These are phyloP conservation scores for Penicillium sp. DNA, from an alignment of 2,329 filamentous ascomycete species.

Conservation along the genomic window DNA sequence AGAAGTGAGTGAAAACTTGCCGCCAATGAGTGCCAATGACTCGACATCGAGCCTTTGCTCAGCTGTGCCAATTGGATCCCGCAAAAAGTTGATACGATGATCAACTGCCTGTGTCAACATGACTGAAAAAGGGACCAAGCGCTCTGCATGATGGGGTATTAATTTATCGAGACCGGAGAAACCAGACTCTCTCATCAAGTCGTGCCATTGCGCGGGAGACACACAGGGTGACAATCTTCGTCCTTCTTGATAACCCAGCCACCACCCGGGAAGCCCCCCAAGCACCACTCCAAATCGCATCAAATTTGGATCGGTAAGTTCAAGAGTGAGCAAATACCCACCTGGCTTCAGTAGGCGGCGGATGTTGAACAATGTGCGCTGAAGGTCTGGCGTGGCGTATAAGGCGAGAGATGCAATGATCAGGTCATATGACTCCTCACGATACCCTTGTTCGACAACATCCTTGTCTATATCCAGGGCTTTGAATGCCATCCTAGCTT, in stretches of 20 bases:
- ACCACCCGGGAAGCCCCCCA: conserved; percentile 46
- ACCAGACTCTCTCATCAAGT: conserved; percentile 37
- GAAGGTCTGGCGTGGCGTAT: conserved; percentile 38
- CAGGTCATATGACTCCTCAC: conserved; percentile 43
- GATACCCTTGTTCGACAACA: conserved; percentile 43
- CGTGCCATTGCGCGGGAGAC: conserved; percentile 41
- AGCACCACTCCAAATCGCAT: conserved; percentile 38
- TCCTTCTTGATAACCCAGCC: conserved; percentile 38
- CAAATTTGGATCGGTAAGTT: conserved; percentile 40
- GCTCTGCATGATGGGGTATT: not conserved
- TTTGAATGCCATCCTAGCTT: conserved; percentile 43
- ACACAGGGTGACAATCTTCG: conserved; percentile 36
- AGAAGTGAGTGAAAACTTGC: conserved; percentile 17
- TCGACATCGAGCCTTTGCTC: conserved; percentile 13
- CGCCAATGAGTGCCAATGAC: conserved; percentile 29
- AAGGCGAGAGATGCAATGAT: conserved; percentile 45
- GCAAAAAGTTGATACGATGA: conserved; percentile 33
- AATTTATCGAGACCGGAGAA: conserved; percentile 41
- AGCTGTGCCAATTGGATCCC: conserved; percentile 32
- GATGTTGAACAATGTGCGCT: conserved; percentile 36
- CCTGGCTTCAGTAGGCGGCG: conserved; percentile 53
- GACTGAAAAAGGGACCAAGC: conserved; percentile 30
- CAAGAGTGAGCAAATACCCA: conserved; percentile 55
- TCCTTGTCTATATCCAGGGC: conserved; percentile 45
- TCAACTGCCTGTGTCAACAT: conserved; percentile 45